A percentile compares a stretch with the other conserved stretches of the same genome.
These are phyloP conservation scores for Alternaria arbusti DNA, from an alignment of 2,329 filamentous ascomycete species.

Conservation along the genomic window DNA sequence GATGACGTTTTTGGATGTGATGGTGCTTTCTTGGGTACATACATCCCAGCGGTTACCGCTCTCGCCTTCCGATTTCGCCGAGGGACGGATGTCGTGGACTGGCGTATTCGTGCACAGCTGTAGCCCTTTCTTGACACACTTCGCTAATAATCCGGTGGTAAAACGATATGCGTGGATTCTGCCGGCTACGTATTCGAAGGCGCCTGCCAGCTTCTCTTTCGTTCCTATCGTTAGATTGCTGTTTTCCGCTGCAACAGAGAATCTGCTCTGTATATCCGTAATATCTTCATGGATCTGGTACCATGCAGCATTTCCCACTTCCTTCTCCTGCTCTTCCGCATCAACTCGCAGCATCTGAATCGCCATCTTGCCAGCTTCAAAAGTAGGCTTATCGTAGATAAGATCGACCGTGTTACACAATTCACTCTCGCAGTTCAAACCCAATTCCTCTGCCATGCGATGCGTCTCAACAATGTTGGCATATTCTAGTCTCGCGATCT, in stretches of 20 bases:
- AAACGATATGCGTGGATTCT: constrained; percentile 43
- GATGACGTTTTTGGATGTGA: constrained; percentile 27
- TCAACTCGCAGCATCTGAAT: constrained; percentile 32
- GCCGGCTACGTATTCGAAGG: constrained; percentile 43
- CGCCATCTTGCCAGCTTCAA: constrained; percentile 33
- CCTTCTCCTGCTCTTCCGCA: constrained; percentile 30
- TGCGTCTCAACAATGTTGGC: constrained; percentile 62
- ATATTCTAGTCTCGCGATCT: constrained; percentile 50
- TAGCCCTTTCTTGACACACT: constrained; percentile 36
- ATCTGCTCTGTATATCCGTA: constrained; percentile 20
- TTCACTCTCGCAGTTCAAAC: constrained; percentile 54
- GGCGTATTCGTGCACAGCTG: constrained; percentile 38
- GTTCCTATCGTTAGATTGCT: constrained; percentile 17
- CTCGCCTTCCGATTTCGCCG: not conserved
- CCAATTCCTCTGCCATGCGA: constrained; percentile 57
- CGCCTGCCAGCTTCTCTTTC: constrained; percentile 32
- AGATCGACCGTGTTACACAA: constrained; percentile 64
- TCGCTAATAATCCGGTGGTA: constrained; percentile 31
- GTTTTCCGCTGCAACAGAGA: constrained; percentile 27
- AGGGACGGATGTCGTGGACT: constrained; percentile 26
- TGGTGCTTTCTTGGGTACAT: constrained; percentile 21
- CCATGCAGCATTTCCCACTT: constrained; percentile 33
- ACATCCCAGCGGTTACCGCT: constrained; percentile 23
- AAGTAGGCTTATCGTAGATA: constrained; percentile 56
- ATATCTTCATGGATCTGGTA: constrained; percentile 30